A percentile compares a stretch with the other conserved stretches of the same genome.
Evolutionary conservation across 140 eudicot genomes (phyloP).

Genomic region (Senecio squalidus): DNA sequence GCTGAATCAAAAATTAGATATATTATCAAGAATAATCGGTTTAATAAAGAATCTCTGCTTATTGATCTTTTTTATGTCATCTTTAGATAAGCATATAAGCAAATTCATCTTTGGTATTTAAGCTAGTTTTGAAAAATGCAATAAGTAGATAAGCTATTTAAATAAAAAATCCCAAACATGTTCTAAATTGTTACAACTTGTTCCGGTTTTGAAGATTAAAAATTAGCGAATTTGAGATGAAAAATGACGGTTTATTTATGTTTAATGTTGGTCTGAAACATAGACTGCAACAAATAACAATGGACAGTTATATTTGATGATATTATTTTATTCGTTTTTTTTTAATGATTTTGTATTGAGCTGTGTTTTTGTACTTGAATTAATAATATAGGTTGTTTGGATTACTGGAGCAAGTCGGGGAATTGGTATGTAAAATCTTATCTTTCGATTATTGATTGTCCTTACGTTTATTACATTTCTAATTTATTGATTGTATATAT

Average conservation of each 20-base stretch:
- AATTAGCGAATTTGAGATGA: not conserved
- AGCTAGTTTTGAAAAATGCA: conserved; percentile 5
- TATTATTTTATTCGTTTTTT: not conserved
- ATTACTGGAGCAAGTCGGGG: conserved; percentile 99
- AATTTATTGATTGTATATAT: not conserved
- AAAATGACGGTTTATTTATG: not conserved
- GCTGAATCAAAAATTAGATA: no score
- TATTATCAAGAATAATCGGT: no score
- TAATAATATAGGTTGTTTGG: conserved; percentile 77
- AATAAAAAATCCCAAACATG: not conserved
- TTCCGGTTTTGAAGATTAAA: not conserved
- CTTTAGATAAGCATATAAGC: no score
- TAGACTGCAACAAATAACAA: not conserved
- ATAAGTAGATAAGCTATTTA: not conserved
- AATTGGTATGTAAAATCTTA: conserved; percentile 50
- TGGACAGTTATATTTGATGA: not conserved
- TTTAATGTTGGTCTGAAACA: no score
- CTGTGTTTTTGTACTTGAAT: not conserved
- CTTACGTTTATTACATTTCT: not conserved
- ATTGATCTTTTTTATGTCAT: no score
- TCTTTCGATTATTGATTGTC: not conserved
- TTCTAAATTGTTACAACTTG: not conserved
- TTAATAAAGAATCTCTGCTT: no score
- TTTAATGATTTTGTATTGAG: not conserved
- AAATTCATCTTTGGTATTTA: no score